Evolutionary conservation across 495 filamentous ascomycete genomes (phyloP).

Genomic region (Mytilinidion resinicola): DNA sequence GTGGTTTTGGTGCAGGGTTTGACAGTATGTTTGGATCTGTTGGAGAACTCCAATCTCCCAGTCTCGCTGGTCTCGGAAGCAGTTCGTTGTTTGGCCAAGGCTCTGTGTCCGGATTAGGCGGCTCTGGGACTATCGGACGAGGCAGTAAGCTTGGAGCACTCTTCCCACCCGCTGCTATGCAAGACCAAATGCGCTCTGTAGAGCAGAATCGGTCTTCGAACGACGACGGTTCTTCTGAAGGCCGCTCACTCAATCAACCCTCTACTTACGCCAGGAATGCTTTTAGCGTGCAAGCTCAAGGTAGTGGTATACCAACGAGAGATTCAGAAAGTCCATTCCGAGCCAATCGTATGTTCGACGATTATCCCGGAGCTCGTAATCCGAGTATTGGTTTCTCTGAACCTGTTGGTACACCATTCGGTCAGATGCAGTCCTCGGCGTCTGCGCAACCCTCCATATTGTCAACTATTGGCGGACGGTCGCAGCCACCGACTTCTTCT

Average conservation of each 20-base stretch:
- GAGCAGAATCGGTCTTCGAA: conserved; percentile 48
- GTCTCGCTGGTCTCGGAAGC: conserved; percentile 51
- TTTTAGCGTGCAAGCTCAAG: conserved; percentile 48
- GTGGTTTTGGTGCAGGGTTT: conserved; percentile 59
- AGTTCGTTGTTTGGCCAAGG: conserved; percentile 41
- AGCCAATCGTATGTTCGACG: conserved; percentile 49
- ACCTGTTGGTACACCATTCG: conserved; percentile 8
- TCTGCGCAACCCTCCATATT: conserved; percentile 15
- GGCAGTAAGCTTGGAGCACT: conserved; percentile 80
- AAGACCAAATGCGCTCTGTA: conserved; percentile 66
- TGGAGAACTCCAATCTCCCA: conserved; percentile 70
- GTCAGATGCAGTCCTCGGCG: conserved; percentile 16
- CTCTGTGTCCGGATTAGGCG: conserved; percentile 48
- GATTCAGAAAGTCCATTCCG: conserved; percentile 62
- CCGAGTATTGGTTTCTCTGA: conserved; percentile 15
- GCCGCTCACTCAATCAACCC: conserved; percentile 26
- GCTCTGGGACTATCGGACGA: conserved; percentile 55
- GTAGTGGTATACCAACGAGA: conserved; percentile 41
- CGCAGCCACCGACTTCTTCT: conserved; percentile 17
- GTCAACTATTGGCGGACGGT: conserved; percentile 11
- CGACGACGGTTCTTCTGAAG: conserved; percentile 39
- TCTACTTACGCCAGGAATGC: conserved; percentile 41
- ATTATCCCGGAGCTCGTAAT: conserved; percentile 41
- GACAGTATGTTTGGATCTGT: conserved; percentile 65
- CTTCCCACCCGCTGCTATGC: conserved; percentile 72